phyloP scores from a whole-genome alignment of 352 stramenopile genomes.

The Pythium oligandrum region DNA sequence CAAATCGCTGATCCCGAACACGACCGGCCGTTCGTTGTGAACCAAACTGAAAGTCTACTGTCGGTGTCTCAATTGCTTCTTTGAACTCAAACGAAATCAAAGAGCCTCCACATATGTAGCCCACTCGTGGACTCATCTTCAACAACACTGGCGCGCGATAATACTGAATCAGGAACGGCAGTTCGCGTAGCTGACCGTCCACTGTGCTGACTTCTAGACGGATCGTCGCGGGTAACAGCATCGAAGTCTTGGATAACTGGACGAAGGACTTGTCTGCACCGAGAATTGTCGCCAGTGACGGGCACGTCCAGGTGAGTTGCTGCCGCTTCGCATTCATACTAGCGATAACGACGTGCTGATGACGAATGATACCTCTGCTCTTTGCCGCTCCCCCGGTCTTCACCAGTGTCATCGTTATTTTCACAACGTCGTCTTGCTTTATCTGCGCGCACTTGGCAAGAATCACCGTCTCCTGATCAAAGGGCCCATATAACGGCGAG shows the following conservation, averaged over 20 bases:
- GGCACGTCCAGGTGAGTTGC: constrained; percentile 14
- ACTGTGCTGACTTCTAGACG: constrained; percentile 57
- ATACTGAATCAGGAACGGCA: constrained; percentile 55
- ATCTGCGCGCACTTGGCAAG: constrained; percentile 38
- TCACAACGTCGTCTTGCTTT: constrained; percentile 29
- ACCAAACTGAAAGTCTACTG: constrained; percentile 60
- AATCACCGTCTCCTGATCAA: constrained; percentile 42
- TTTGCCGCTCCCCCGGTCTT: neutral
- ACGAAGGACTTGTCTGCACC: no score
- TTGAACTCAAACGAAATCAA: constrained; percentile 64
- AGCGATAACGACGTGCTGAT: constrained; percentile 16
- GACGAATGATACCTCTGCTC: neutral
- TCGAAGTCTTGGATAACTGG: neutral
- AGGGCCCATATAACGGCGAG: constrained; percentile 37
- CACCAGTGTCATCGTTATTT: constrained; percentile 20
- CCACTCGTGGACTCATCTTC: constrained; percentile 41
- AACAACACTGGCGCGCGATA: constrained; percentile 48
- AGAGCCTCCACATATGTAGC: constrained; percentile 60
- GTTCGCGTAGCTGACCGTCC: constrained; percentile 33
- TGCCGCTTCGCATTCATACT: constrained; percentile 42
- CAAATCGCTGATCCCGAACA: constrained; percentile 30
- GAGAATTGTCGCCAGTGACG: no score
- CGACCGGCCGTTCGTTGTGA: constrained; percentile 13
- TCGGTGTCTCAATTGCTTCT: constrained; percentile 47
- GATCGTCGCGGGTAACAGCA: constrained; percentile 23